Evolutionary conservation across 257 asterid genomes (phyloP).

Genomic region (Plantago elongata): DNA sequence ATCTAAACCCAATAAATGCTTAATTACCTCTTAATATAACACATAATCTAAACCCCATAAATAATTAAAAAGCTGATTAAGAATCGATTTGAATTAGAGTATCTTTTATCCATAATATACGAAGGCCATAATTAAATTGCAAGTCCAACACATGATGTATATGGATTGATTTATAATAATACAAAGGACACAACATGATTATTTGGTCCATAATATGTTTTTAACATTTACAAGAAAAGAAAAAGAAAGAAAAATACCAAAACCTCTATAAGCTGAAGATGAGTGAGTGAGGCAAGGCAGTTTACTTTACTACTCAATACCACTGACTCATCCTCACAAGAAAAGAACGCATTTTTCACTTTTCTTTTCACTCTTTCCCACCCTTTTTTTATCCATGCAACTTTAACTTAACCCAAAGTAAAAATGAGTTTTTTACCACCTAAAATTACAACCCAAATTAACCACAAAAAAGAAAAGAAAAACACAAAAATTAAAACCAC

Average conservation of each 20-base stretch:
- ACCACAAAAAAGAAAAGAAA: conserved; percentile 11
- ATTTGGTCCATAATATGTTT: conserved; percentile 2
- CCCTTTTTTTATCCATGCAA: conserved; percentile 1
- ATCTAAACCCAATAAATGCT: no score
- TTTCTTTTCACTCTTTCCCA: conserved; percentile 10
- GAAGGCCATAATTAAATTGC: no score
- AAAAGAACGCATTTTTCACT: conserved; percentile 35
- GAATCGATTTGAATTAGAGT: no score
- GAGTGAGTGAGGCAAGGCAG: conserved; percentile 2
- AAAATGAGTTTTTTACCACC: no score
- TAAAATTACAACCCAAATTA: neutral
- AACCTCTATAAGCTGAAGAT: conserved; percentile 18
- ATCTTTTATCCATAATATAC: no score
- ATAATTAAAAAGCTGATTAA: no score
- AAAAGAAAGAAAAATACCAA: conserved; percentile 9
- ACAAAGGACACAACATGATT: neutral
- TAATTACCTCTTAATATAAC: no score
- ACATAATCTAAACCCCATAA: no score
- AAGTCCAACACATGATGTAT: no score
- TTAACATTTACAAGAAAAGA: conserved; percentile 29
- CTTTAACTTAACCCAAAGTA: conserved; percentile 2
- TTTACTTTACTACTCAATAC: neutral
- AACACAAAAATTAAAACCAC: conserved; percentile 20
- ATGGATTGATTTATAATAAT: no score
- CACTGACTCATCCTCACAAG: conserved; percentile 24